Conservation (phyloP, 192 early-diverging fungal species). For the Cetraspora pellucida region DNA sequence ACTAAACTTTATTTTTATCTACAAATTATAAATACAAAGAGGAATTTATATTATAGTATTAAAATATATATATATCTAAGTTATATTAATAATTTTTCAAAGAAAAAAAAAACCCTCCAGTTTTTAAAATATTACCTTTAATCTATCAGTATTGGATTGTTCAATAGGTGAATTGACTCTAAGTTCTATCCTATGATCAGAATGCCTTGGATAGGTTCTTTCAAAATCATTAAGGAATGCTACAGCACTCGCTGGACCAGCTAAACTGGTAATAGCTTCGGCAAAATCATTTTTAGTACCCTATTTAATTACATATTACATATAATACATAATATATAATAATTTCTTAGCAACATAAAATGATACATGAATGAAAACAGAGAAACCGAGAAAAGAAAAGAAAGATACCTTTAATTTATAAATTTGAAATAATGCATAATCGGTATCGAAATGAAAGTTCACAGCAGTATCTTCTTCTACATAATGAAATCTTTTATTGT, state of each 20-base stretch:
- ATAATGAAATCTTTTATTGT: conserved; percentile 18
- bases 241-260: neutral
- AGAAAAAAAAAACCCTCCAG: too few relatives aligned
- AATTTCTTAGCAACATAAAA: too few relatives aligned
- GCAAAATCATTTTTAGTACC: neutral
- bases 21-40: neutral
- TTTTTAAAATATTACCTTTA: conserved; percentile 1
- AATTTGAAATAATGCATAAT: conserved; percentile 26
- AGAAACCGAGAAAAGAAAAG: too few relatives aligned
- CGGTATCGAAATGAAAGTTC: conserved; percentile 15
- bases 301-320: neutral
- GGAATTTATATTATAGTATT: too few relatives aligned
- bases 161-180: neutral
- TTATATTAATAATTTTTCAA: neutral
- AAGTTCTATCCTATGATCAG: conserved; percentile 8
- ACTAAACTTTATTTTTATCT: conserved; percentile 23
- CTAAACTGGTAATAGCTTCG: conserved; percentile 10
- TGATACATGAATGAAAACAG: too few relatives aligned
- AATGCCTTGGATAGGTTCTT: conserved; percentile 1
- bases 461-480: conserved; percentile 20
- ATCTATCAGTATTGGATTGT: neutral
- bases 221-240: conserved; percentile 14
- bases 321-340: too few relatives aligned
- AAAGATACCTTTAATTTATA: conserved; percentile 24
- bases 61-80: neutral